These are phyloP conservation scores for Rhodocollybia butyracea DNA, from an alignment of 768 basidiomycete genomes.

Conservation along the genomic window DNA sequence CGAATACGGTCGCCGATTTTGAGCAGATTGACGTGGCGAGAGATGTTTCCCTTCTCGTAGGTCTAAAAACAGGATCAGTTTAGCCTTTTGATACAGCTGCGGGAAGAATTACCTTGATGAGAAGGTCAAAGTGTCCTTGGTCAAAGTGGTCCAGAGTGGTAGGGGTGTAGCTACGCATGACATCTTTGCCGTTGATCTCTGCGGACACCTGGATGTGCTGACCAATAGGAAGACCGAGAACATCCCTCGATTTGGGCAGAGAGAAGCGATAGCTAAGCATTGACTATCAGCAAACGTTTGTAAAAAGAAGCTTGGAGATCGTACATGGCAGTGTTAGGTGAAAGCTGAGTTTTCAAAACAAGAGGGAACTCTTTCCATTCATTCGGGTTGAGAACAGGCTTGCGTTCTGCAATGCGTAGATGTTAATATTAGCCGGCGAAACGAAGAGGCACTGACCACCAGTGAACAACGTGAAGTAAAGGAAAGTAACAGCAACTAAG, in stretches of 20 bases:
- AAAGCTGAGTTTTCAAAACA: constrained; percentile 75
- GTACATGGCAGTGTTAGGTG: constrained; percentile 94
- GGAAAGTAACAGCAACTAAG: constrained; percentile 47
- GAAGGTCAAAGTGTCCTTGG: constrained; percentile 89
- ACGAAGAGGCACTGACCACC: constrained; percentile 28
- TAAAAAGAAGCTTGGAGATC: constrained; percentile 19
- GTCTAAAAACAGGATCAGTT: constrained; percentile 53
- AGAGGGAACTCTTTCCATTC: constrained; percentile 85
- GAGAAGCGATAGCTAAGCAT: constrained; percentile 82
- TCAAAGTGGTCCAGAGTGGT: constrained; percentile 86
- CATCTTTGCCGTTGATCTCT: constrained; percentile 86
- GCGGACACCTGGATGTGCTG: constrained; percentile 94
- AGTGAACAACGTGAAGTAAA: constrained; percentile 49
- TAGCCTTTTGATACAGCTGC: constrained; percentile 3
- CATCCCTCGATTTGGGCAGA: constrained; percentile 67
- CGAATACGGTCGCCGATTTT: constrained; percentile 85
- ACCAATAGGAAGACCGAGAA: constrained; percentile 92
- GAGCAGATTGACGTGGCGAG: constrained; percentile 75
- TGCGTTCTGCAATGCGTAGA: constrained; percentile 43
- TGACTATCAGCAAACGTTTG: neutral
- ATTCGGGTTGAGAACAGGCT: constrained; percentile 69
- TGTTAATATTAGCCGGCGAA: neutral
- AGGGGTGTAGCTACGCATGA: constrained; percentile 93
- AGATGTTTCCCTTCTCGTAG: constrained; percentile 98
- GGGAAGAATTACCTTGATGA: constrained; percentile 78